Base-by-base conservation (phyloP, 345 rosid species). In the Dimocarpus longan region DNA sequence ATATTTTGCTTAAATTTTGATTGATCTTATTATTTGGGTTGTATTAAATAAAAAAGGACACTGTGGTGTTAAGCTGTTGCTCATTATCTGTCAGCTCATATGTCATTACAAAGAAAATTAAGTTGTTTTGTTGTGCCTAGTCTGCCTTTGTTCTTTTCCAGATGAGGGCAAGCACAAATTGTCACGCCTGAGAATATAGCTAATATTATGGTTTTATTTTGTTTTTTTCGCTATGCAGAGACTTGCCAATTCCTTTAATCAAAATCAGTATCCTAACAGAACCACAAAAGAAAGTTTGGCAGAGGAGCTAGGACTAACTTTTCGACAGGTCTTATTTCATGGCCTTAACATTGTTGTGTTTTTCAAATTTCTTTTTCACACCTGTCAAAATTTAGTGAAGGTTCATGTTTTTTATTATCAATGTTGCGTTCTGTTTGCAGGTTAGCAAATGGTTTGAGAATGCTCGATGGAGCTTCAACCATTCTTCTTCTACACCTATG, bases 371-470 rank as follows among this genome's bases (percentile, higher is more conserved):
- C 16, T 42, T 48, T 32, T 2, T 46, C 26, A 52, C 66, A 54
- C 40, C 28, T 70, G 18, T 2, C 13, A 46, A 22, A 19, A 3
- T 75, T 76, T 63, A 62, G 57, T 44, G 22, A 43, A 37, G 46
- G 22, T 60, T 18, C 62, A 11, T 21, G 63, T 13, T 78, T 37
- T 52, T 26, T 54, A 48, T 43, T 19, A 48, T 5, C 19, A 64
- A 21, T 22, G 10, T 64, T 75, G 69, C 44, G 39, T 56, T 21
- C 44, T 28, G 12, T 52, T 28, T 77, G 43, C 90, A 94, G 98
- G 97, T 96, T 80, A 77, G 40, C 71, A 94, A 88, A 78, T 96
- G 99, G 99, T 94, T 96, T 63, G 91, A 63, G 77, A 88, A 94
- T 86, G 78, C 90, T 71, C 97, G 99, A 16, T 90, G 97, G 97